These are phyloP conservation scores for Suhomyces anneliseae DNA, from an alignment of 1,139 yeast genomes.

Conservation along the genomic window DNA sequence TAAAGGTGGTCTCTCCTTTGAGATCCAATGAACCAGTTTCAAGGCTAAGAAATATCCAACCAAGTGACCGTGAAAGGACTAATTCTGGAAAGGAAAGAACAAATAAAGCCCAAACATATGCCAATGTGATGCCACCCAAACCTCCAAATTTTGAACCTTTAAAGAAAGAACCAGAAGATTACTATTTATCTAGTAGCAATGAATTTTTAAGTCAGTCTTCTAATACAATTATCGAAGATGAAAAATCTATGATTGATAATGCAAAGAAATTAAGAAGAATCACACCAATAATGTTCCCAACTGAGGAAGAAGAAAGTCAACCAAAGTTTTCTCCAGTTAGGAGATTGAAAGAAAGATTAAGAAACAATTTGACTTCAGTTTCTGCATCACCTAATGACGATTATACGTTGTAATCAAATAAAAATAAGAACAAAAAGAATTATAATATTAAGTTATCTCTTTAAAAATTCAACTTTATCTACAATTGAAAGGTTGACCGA, in stretches of 20 bases:
- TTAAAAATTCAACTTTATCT: no score
- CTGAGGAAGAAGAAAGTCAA: conserved; percentile 27
- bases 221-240: conserved; percentile 15
- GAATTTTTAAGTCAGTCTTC: conserved; percentile 6
- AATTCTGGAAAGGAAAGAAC: not conserved
- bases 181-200: not conserved
- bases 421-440: no score
- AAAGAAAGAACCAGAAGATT: not conserved
- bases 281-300: conserved; percentile 42
- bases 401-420: not conserved
- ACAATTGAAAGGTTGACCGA: no score
- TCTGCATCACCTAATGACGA: conserved; percentile 10
- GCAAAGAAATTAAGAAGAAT: conserved; percentile 40
- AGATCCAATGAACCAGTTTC: not conserved
- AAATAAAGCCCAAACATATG: conserved; percentile 1
- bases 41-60: no score
- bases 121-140: conserved; percentile 28
- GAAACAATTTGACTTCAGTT: conserved; percentile 8
- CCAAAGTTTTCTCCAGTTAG: conserved; percentile 37
- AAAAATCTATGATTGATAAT: conserved; percentile 29
- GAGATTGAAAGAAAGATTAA: conserved; percentile 27
- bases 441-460: no score
- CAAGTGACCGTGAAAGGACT: no score
- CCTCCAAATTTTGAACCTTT: conserved; percentile 29
- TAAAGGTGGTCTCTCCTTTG: conserved; percentile 4